phyloP scores from a whole-genome alignment of 2,329 filamentous ascomycete species.

The Eurotiales sp. region DNA sequence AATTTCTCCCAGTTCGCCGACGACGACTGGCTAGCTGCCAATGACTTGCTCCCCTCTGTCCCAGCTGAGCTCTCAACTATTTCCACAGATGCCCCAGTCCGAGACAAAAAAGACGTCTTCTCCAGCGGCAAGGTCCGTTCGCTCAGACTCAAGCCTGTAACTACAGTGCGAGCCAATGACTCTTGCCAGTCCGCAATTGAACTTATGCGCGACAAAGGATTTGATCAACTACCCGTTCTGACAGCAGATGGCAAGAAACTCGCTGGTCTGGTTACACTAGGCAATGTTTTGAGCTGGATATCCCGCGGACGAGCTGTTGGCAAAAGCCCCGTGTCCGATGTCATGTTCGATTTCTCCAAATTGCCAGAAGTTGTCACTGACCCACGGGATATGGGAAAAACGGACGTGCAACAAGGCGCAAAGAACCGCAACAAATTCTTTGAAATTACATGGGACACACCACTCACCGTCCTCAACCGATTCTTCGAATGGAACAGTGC shows the following conservation, averaged over 20 bases:
- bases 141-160: conserved; percentile 88
- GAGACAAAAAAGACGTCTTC: conserved; percentile 63
- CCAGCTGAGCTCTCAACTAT: conserved; percentile 41
- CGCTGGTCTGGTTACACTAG: conserved; percentile 88
- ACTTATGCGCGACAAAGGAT: conserved; percentile 96
- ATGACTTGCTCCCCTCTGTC: conserved; percentile 73
- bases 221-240: conserved; percentile 93
- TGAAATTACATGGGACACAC: conserved; percentile 89
- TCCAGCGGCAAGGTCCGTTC: conserved; percentile 72
- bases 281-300: conserved; percentile 89
- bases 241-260: conserved; percentile 66
- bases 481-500: conserved; percentile 99
- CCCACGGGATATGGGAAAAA: conserved; percentile 58
- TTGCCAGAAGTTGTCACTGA: conserved; percentile 90
- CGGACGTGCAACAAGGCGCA: conserved; percentile 27
- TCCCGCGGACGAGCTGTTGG: conserved; percentile 74
- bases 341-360: conserved; percentile 95
- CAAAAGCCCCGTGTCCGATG: conserved; percentile 70
- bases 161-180: conserved; percentile 69
- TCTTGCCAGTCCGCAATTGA: conserved; percentile 86
- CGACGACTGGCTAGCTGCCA: conserved; percentile 97
- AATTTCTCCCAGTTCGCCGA: conserved; percentile 67
- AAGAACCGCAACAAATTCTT: conserved; percentile 63
- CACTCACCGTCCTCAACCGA: conserved; percentile 74
- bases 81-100: conserved; percentile 29